Base-by-base conservation (phyloP, 495 filamentous ascomycete species). In the Chaetomium cochliodes region DNA sequence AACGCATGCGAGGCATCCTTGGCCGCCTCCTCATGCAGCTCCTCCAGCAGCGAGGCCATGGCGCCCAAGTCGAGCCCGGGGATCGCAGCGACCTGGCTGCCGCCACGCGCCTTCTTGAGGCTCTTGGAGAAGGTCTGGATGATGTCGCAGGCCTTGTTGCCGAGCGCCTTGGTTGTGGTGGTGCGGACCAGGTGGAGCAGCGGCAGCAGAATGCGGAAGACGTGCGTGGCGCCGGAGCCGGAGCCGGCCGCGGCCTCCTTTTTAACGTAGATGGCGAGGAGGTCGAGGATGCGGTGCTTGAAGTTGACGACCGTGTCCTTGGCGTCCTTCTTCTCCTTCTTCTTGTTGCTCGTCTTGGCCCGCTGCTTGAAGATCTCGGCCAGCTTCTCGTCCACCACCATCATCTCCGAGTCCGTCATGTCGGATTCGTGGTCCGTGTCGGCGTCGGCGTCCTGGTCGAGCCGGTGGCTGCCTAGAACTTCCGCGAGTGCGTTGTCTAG, bases 331-430 rank as follows among this genome's bases (percentile, higher is more conserved):
- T 88, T 88, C 72, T 94, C 89, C 71, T 90, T 86, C 75, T 91
- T 91, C 74, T 90, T 88, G 64, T 66, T 74, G n/a, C 70, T 68
- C 7, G 72, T 79, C 67, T 84, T 87, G 46, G 71, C 69, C 51
- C 87, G 85, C 63, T 93, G 88, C 62, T 85, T 82, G 82, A 98
- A 97, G 55, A 97, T 89, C 62, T 90, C 88, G 59, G 86, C 83
- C 20, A 98, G 84, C 66, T 90, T 87, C 20, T 82, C 82, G 73
- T 98, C 94, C 37, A 98, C 78, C 15, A 86, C 87, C 77, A 96
- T 88, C 94, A 98, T 98, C 70, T 96, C 90, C 47, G 92, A 92
- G 77, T 98, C 94, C 60, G 91, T 87, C 90, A 97, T 94, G 73
- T 94, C 91, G 0, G 85, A 86, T 67, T 84, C 86, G 39, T 80